Conservation (phyloP, 1,284 basidiomycete species). For the Stygiomarasmius scandens region DNA sequence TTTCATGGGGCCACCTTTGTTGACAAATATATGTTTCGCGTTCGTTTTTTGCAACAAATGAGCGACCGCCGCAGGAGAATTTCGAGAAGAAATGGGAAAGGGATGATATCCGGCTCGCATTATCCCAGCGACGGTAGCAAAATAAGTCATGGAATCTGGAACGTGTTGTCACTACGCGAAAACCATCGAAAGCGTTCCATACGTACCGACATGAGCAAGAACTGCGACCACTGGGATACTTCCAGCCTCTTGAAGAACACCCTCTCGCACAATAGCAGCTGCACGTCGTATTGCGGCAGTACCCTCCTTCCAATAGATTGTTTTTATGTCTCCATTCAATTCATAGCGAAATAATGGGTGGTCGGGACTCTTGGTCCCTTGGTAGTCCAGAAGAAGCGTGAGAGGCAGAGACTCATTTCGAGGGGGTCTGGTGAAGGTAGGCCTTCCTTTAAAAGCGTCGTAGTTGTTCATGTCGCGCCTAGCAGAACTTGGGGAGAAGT, state of each 20-base stretch:
- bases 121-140: constrained; percentile 9
- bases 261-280: not conserved
- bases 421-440: not conserved
- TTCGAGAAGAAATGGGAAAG: constrained; percentile 23
- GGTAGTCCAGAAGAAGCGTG: not conserved
- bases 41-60: constrained; percentile 9
- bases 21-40: constrained; percentile 13
- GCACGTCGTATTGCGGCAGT: not conserved
- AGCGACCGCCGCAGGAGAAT: constrained; percentile 18
- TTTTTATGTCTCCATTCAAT: not conserved
- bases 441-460: not conserved
- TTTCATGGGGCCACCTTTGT: constrained; percentile 7
- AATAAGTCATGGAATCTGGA: constrained; percentile 16
- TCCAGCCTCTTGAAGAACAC: not conserved
- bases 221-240: not conserved
- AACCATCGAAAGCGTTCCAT: constrained; percentile 12
- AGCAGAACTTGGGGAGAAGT: too few relatives aligned
- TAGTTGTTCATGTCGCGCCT: not conserved
- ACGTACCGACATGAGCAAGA: not conserved
- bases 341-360: constrained; percentile 1
- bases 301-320: not conserved
- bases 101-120: constrained; percentile 8
- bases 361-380: not conserved
- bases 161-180: not conserved
- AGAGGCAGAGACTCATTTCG: not conserved